Evolutionary conservation across 164 flowering plant species (phyloP).

Genomic region (Macadamia integrifolia): DNA sequence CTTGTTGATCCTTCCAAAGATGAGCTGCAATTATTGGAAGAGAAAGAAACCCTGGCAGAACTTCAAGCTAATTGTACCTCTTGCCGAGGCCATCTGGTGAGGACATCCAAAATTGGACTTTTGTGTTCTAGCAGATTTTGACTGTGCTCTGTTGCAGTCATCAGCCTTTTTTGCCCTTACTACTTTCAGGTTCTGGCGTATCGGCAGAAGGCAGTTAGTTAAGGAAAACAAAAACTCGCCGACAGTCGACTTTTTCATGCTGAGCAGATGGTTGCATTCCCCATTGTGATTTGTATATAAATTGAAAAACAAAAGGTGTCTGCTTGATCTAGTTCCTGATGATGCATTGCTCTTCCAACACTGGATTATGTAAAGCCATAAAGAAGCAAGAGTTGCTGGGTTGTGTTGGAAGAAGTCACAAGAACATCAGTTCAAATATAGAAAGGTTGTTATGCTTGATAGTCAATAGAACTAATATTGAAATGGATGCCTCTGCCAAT

Average conservation of each 20-base stretch:
- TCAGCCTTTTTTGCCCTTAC: background rate
- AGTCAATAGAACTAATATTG: too few relatives aligned
- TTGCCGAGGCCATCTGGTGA: constrained; percentile 48
- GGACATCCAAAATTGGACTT: background rate
- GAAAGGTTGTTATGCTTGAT: too few relatives aligned
- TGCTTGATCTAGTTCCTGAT: background rate
- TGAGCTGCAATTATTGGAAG: constrained; percentile 36
- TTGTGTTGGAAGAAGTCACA: too few relatives aligned
- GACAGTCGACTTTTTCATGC: background rate
- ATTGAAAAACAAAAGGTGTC: background rate
- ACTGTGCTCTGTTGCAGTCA: constrained; percentile 22
- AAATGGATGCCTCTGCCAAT: too few relatives aligned
- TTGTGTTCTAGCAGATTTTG: background rate
- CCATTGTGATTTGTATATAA: background rate
- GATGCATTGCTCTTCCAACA: background rate
- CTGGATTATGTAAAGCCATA: too few relatives aligned
- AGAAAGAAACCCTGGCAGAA: constrained; percentile 50
- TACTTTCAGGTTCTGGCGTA: constrained; percentile 48
- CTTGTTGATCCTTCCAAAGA: constrained; percentile 26
- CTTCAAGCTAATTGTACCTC: constrained; percentile 27
- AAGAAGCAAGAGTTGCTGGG: too few relatives aligned
- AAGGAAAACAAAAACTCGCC: background rate
- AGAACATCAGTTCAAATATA: too few relatives aligned
- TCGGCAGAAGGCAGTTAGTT: constrained; percentile 20
- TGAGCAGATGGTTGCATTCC: background rate